Evolutionary conservation across 352 stramenopile genomes (phyloP).

Genomic region (Phytophthora multivora): DNA sequence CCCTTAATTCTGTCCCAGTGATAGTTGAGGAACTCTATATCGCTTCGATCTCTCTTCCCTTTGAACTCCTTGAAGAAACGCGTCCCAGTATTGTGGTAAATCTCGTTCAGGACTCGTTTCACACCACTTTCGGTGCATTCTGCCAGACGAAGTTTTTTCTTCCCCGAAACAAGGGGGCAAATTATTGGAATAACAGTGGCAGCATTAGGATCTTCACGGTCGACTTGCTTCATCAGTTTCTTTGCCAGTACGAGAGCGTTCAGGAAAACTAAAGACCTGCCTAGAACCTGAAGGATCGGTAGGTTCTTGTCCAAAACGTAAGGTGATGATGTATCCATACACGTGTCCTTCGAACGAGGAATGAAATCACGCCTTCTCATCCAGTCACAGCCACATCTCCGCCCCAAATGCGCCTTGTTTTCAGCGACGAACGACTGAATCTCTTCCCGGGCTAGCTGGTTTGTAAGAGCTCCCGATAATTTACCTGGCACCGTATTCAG

Average conservation of each 20-base stretch:
- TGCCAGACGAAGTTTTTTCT: not conserved
- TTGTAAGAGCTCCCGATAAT: not conserved
- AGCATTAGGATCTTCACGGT: not conserved
- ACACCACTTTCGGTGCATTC: not conserved
- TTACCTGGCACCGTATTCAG: not conserved
- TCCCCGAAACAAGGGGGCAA: conserved; percentile 3
- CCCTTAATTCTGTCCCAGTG: not conserved
- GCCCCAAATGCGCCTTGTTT: not conserved
- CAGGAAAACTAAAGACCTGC: not conserved
- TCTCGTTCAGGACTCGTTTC: not conserved
- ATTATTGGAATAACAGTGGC: not conserved
- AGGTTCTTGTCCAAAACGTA: not conserved
- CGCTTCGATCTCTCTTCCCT: not conserved
- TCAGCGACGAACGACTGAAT: not conserved
- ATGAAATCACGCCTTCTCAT: not conserved
- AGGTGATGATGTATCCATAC: not conserved
- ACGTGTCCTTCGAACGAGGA: not conserved
- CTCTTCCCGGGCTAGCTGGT: not conserved
- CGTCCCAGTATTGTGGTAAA: conserved; percentile 2
- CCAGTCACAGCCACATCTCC: not conserved
- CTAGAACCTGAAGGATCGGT: not conserved
- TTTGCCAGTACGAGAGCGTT: conserved; percentile 6
- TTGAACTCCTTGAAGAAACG: not conserved
- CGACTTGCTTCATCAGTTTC: not conserved
- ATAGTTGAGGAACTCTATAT: not conserved